phyloP scores from a whole-genome alignment of 2,329 filamentous ascomycete species.

The Alternaria brassicae region DNA sequence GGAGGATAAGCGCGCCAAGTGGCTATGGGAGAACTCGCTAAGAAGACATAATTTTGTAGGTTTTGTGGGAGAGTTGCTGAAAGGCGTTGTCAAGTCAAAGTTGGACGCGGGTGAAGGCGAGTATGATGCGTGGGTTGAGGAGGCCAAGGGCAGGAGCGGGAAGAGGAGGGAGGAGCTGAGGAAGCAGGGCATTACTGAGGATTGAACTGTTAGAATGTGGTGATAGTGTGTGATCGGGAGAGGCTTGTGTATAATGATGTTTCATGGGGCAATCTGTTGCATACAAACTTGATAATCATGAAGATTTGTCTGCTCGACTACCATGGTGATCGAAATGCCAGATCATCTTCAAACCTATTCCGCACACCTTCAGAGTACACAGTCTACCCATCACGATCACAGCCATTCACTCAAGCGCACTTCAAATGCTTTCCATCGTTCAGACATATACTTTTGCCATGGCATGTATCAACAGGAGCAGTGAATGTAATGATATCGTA shows the following conservation, averaged over 20 bases:
- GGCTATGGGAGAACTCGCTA: conserved; percentile 95
- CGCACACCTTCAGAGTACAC: background rate
- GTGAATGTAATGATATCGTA: background rate
- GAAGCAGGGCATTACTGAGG: conserved; percentile 44
- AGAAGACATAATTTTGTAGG: conserved; percentile 95
- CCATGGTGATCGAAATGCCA: background rate
- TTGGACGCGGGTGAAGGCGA: conserved; percentile 68
- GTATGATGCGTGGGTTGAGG: conserved; percentile 76
- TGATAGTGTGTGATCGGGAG: background rate
- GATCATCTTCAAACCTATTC: background rate
- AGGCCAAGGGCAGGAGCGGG: conserved; percentile 67
- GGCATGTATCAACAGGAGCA: background rate
- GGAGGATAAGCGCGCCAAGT: conserved; percentile 81
- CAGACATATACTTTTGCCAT: background rate
- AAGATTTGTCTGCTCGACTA: background rate
- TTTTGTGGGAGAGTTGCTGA: conserved; percentile 88
- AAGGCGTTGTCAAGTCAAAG: conserved; percentile 81
- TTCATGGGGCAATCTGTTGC: background rate
- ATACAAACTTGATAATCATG: conserved; percentile 1
- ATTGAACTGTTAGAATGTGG: conserved; percentile 13
- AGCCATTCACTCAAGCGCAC: background rate
- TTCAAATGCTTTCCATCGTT: background rate
- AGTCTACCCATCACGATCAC: background rate
- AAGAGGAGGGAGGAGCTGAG: conserved; percentile 56
- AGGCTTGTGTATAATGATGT: background rate